A percentile compares a stretch with the other conserved stretches of the same genome.
These are phyloP conservation scores for Smittium mucronatum DNA, from an alignment of 371 early-diverging fungal species.

Conservation along the genomic window DNA sequence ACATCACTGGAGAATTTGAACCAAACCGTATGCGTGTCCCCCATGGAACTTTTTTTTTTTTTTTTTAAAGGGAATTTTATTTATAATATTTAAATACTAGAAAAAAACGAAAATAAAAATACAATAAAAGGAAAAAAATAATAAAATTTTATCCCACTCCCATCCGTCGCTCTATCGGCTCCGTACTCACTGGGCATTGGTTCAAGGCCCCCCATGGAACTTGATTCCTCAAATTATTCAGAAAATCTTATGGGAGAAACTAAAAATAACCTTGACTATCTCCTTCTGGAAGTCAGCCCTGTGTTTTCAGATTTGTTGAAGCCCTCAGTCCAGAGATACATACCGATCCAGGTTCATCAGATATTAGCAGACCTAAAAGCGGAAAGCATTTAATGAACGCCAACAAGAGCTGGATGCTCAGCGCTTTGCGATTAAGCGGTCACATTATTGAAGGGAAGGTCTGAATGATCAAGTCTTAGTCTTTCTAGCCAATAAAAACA, in stretches of 20 bases:
- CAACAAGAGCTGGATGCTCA: conserved; percentile 5
- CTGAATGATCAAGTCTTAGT: conserved; percentile 1
- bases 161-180: too few relatives aligned
- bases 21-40: not conserved
- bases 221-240: not conserved
- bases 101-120: too few relatives aligned
- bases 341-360: conserved; percentile 3
- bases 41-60: not conserved
- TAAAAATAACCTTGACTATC: not conserved
- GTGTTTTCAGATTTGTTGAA: not conserved
- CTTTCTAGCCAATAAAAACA: not conserved
- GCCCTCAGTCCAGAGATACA: not conserved
- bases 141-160: too few relatives aligned
- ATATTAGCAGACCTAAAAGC: conserved; percentile 3
- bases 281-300: not conserved
- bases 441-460: not conserved
- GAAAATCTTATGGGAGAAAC: not conserved
- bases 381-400: conserved; percentile 3
- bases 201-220: too few relatives aligned
- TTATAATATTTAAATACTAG: too few relatives aligned
- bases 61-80: too few relatives aligned
- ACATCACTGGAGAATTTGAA: not conserved
- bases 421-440: conserved; percentile 2
- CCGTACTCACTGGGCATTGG: too few relatives aligned
- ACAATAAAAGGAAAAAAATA: too few relatives aligned